A percentile compares a stretch with the other conserved stretches of the same genome.
These are phyloP conservation scores for Eutrema yunnanense DNA, from an alignment of 345 rosid genomes.

Conservation along the genomic window DNA sequence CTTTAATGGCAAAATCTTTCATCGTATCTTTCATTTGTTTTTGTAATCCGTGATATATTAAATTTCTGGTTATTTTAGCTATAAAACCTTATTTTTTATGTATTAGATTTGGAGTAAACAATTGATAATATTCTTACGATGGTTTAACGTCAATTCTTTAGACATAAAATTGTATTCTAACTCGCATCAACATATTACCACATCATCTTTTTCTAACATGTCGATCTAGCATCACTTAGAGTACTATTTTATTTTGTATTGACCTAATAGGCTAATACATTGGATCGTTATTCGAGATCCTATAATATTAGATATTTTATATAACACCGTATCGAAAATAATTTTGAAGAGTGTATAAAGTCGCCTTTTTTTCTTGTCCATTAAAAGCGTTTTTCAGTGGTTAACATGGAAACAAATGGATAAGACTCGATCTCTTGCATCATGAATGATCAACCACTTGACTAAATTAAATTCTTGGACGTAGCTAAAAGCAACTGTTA, in stretches of 20 bases:
- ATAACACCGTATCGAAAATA: neutral
- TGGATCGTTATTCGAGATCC: neutral
- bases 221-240: neutral
- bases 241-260: neutral
- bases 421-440: neutral
- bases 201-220: neutral
- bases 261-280: neutral
- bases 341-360: neutral
- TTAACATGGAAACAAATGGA: constrained; percentile 7
- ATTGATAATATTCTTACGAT: neutral
- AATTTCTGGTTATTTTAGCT: neutral
- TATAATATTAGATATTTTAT: neutral
- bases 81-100: neutral
- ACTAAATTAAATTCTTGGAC: neutral
- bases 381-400: neutral
- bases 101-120: neutral
- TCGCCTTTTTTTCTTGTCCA: neutral
- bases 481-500: neutral
- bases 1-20: constrained; percentile 19
- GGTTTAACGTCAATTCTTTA: neutral
- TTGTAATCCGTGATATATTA: neutral
- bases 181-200: neutral
- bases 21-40: neutral
- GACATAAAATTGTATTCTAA: neutral
- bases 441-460: neutral